These are phyloP conservation scores for Nepenthes mirabilis DNA, from an alignment of 148 eudicot genomes.

Conservation along the genomic window DNA sequence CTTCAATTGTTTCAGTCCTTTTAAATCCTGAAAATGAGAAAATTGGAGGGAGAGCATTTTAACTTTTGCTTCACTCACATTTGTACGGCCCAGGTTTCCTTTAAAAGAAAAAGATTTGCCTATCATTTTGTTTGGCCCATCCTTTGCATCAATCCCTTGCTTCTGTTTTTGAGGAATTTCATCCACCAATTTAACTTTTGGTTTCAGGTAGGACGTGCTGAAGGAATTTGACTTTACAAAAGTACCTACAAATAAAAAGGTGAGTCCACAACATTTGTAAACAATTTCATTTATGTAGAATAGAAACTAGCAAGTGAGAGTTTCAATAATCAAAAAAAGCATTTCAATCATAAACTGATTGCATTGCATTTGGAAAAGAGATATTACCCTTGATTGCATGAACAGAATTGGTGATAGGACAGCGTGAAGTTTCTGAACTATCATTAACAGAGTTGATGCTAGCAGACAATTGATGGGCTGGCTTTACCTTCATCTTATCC, in stretches of 20 bases:
- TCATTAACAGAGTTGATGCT: slow-evolving; percentile 22
- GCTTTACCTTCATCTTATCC: slow-evolving; percentile 42
- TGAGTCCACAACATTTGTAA: slow-evolving; percentile 4
- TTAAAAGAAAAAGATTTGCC: slow-evolving; percentile 71
- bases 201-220: slow-evolving; percentile 39
- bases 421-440: slow-evolving; percentile 29
- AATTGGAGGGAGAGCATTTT: slow-evolving; percentile 72
- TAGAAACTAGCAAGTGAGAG: too few relatives aligned
- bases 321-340: neutral
- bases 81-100: slow-evolving; percentile 34
- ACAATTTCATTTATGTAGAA: neutral
- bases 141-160: slow-evolving; percentile 41
- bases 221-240: slow-evolving; percentile 70
- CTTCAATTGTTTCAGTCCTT: slow-evolving; percentile 45
- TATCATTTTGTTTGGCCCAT: slow-evolving; percentile 31
- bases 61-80: slow-evolving; percentile 49
- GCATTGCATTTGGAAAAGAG: slow-evolving; percentile 1
- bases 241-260: slow-evolving; percentile 38
- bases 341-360: neutral
- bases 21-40: slow-evolving; percentile 46
- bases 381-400: slow-evolving; percentile 14
- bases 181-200: slow-evolving; percentile 45
- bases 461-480: slow-evolving; percentile 22
- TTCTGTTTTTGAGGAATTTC: slow-evolving; percentile 62
- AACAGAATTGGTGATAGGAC: slow-evolving; percentile 23